Base-by-base conservation (phyloP, 1,284 basidiomycete genomes). In the Tremellales sp. region DNA sequence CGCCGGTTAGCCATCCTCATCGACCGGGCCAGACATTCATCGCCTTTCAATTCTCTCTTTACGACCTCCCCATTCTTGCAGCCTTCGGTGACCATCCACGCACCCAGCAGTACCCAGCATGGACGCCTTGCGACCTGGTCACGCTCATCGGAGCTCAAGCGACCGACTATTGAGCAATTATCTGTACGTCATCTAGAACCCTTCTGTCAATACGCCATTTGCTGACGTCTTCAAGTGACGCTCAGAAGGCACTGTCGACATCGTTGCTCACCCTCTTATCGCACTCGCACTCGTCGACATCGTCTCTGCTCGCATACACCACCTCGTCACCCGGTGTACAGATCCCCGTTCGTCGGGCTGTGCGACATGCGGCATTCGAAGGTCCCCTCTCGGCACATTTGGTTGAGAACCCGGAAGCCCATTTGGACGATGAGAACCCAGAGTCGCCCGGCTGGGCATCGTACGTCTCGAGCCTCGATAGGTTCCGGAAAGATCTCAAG, bases 131-230 rank as follows among this genome's bases (percentile, higher is more conserved):
- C 52, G 63, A 41, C 65, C 70, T 0, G 64, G 70, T 25, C 67
- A 72, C 52, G 67, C 67, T 43, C 73, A 75, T 53, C 48, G 72
- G 49, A 71, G 68, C 56, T 69, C 65, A 52, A 66, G 62, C 49
- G 73, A 75, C 50, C 45, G 73, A 43, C 57, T 75, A 45, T 53
- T 75, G 26, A 72, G 65, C 59, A 75, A 75, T 49, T 75, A 74
- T 48, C 69, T 75, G 69, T 73, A 47, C 31, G 70, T 63, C 13
- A 24, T 15, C 21, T 19, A 17, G 12, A 11, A 4, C n/a, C 13
- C 19, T 19, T 37, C 29, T 24, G 43, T 2, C 3, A 7, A 11
- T 41, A n/a, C 36, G 37, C 21, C 27, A 31, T 35, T 31, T 21
- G 36, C 23, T 39, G n/a, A 17, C 26, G n/a, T n/a, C 23, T 24